Base-by-base conservation (phyloP, 306 rosid genomes). In the Glycine soja region DNA sequence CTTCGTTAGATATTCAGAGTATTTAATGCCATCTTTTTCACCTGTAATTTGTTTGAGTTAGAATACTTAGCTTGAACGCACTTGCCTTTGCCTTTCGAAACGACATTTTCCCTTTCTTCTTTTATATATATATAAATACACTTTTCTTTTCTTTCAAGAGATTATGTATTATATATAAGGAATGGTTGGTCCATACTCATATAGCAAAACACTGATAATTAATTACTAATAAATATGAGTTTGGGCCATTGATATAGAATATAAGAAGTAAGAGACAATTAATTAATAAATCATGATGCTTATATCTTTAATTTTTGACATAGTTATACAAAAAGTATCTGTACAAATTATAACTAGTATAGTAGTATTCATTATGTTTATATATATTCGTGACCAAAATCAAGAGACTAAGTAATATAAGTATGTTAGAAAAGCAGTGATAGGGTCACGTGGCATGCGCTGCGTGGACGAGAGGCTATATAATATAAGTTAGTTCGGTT, bases 361-460 rank as follows among this genome's bases (percentile, higher is more conserved):
- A 3, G 8, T 10, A 24, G 1, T 11, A 30, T 24, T 63, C 10
- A 32, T 61, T n/a, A 40, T 7, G 36, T 42, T 58, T 19, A 58
- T 58, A 4, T 13, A 8, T 36, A 36, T 34, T 1, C 4, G 8
- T 42, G 53, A 15, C 53, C 32, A 67, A 46, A 32, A 12, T 69
- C 12, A 48, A 63, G 13, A 19, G 19, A 53, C 30, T 56, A 4
- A 3, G 38, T 36, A 70, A 45, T 16, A 12, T 70, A 48, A 54
- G 9, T 18, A 18, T 42, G 6, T 62, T 24, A 73, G 3, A 54
- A 74, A 77, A 65, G 34, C 46, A 72, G 14, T 12, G 43, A 34
- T 53, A 74, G 70, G 54, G 0, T 32, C 47, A 74, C 81, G 70
- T 74, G 85, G 59, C 70, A 65, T 5, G 24, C 42, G 0, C 15